Percentiles rank a stretch among this genome's conserved stretches.
Evolutionary conservation across 1,284 basidiomycete species (phyloP).

Genomic region (Cryptococcus sp.): DNA sequence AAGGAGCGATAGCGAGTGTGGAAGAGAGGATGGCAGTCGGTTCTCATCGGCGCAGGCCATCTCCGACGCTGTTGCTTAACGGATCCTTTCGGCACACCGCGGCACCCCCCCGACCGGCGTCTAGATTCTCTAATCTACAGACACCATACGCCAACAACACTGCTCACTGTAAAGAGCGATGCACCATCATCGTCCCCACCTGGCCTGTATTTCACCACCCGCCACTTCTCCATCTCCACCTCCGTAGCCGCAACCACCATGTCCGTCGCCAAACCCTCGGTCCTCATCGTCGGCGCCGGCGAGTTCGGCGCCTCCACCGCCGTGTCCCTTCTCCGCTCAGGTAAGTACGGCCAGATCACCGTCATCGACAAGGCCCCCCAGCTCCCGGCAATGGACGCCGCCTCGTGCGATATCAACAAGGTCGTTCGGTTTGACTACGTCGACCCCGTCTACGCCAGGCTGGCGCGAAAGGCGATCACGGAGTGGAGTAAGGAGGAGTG

Average conservation of each 20-base stretch:
- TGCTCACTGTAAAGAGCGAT: neutral
- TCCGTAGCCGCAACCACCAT: neutral
- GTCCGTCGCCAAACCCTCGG: conserved; percentile 23
- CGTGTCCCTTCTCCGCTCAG: conserved; percentile 65
- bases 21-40: too few species aligned
- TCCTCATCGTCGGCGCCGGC: conserved; percentile 78
- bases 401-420: conserved; percentile 81
- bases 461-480: conserved; percentile 69
- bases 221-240: neutral
- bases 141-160: too few species aligned
- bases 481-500: conserved; percentile 66
- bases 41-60: too few species aligned
- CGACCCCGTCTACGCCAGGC: conserved; percentile 56
- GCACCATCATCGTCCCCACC: neutral
- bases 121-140: too few species aligned
- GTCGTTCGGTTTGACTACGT: conserved; percentile 54
- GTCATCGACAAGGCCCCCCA: conserved; percentile 64
- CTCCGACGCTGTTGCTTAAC: too few species aligned
- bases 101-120: too few species aligned
- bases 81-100: too few species aligned
- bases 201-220: too few species aligned
- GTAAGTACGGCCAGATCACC: conserved; percentile 61
- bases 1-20: too few species aligned
- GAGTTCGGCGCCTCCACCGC: conserved; percentile 83
- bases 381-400: conserved; percentile 72